A percentile compares a stretch with the other conserved stretches of the same genome.
Conservation (phyloP, 331 rosid genomes). For the Quercus tomentella region DNA sequence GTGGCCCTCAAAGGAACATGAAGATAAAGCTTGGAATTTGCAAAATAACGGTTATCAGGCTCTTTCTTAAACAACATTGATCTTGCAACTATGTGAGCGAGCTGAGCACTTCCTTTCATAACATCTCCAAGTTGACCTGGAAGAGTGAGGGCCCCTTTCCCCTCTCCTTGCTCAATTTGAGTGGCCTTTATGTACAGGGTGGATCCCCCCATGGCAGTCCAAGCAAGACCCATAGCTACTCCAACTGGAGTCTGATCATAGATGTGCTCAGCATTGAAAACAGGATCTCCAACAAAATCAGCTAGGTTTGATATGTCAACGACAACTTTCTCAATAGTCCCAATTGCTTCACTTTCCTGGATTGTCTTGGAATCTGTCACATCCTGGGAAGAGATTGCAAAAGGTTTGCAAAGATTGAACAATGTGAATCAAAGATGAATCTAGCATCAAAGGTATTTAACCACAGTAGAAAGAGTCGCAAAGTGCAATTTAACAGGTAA, state of each 20-base stretch:
- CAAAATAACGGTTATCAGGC: slow-evolving; percentile 65
- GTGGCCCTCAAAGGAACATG: slow-evolving; percentile 97
- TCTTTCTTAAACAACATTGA: slow-evolving; percentile 52
- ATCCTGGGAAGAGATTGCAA: slow-evolving; percentile 42
- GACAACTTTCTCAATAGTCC: slow-evolving; percentile 43
- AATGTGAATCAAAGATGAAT: neutral
- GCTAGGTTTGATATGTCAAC: slow-evolving; percentile 56
- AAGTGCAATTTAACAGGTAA: neutral
- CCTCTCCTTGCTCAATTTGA: slow-evolving; percentile 76
- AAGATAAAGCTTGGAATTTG: slow-evolving; percentile 79
- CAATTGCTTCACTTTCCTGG: slow-evolving; percentile 30
- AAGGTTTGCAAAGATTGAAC: neutral
- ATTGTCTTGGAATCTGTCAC: slow-evolving; percentile 28
- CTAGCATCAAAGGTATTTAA: neutral
- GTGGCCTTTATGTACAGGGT: slow-evolving; percentile 90
- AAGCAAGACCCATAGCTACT: slow-evolving; percentile 99
- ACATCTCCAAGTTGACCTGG: slow-evolving; percentile 99
- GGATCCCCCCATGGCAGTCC: slow-evolving; percentile 99
- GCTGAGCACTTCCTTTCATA: slow-evolving; percentile 99
- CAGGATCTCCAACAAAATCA: slow-evolving; percentile 91
- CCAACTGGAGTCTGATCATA: slow-evolving; percentile 83
- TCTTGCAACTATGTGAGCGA: slow-evolving; percentile 89
- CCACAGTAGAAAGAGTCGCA: neutral
- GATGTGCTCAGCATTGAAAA: slow-evolving; percentile 91
- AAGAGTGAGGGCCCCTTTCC: slow-evolving; percentile 62